A percentile compares a stretch with the other conserved stretches of the same genome.
phyloP scores from a whole-genome alignment of 2,329 filamentous ascomycete genomes.

The Biscogniauxia marginata region DNA sequence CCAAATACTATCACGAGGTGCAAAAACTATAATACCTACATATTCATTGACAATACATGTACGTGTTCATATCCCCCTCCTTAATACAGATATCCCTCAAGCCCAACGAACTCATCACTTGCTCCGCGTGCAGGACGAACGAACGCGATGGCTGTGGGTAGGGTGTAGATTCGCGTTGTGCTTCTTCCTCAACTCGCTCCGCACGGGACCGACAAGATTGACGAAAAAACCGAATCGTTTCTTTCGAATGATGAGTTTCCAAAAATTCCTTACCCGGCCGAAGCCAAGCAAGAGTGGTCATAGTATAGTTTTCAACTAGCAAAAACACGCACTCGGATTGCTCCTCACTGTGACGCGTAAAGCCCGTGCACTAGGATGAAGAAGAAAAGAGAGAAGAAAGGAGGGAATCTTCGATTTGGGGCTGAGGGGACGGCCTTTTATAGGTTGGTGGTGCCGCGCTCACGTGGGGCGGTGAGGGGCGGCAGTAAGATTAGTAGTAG shows the following conservation, averaged over 20 bases:
- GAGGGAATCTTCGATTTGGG: not conserved
- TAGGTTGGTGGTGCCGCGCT: not conserved
- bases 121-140: no score
- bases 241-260: constrained; percentile 46
- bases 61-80: no score
- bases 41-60: no score
- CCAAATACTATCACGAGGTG: no score
- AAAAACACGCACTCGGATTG: constrained; percentile 85
- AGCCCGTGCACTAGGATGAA: constrained; percentile 68
- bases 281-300: constrained; percentile 73
- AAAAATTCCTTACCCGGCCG: constrained; percentile 79
- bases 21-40: no score
- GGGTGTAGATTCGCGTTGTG: not conserved
- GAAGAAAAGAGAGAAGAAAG: constrained; percentile 42
- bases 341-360: constrained; percentile 84
- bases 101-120: no score
- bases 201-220: constrained; percentile 40
- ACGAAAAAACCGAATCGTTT: constrained; percentile 48
- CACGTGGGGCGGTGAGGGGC: not conserved
- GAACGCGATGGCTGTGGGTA: not conserved
- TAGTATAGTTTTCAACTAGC: constrained; percentile 85
- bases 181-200: constrained; percentile 52
- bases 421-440: not conserved
- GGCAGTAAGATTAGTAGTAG: no score
- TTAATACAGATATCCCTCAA: no score